phyloP scores from a whole-genome alignment of 2,329 filamentous ascomycete genomes.

The Sporothrix pseudoabietina region DNA sequence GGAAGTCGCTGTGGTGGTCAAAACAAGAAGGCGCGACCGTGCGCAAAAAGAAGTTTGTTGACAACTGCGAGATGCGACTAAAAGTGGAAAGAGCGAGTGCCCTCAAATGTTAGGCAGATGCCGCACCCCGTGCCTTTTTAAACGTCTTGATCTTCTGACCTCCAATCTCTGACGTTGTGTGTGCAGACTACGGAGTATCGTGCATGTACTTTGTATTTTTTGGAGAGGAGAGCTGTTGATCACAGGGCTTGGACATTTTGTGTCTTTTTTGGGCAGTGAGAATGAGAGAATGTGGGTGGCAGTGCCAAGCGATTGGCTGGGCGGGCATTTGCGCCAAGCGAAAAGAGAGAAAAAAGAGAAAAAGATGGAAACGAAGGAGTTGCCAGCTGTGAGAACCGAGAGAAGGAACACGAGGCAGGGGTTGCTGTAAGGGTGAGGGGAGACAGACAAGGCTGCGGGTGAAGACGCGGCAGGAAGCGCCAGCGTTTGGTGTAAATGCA shows the following conservation, averaged over 20 bases:
- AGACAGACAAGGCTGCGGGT: neutral
- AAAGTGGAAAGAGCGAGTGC: neutral
- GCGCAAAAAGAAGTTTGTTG: too few relatives aligned
- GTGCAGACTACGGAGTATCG: neutral
- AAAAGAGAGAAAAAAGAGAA: neutral
- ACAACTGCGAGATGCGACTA: neutral
- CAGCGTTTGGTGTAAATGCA: neutral
- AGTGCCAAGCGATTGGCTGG: constrained; percentile 16
- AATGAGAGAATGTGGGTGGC: constrained; percentile 6
- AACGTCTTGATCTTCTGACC: neutral
- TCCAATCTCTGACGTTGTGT: neutral
- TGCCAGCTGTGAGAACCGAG: neutral
- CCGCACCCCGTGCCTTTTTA: neutral
- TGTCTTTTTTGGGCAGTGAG: neutral
- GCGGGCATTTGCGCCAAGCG: constrained; percentile 4
- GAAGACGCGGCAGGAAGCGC: too few relatives aligned
- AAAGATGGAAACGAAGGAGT: neutral
- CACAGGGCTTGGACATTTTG: neutral
- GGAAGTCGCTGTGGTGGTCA: neutral
- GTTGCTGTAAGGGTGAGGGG: neutral
- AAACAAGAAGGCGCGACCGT: neutral
- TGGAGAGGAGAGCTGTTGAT: neutral
- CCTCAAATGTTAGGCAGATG: neutral
- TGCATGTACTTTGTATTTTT: neutral
- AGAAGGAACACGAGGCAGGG: constrained; percentile 2